Evolutionary conservation across 1,139 yeast species (phyloP).

Genomic region (Debaryomyces subglobosus): DNA sequence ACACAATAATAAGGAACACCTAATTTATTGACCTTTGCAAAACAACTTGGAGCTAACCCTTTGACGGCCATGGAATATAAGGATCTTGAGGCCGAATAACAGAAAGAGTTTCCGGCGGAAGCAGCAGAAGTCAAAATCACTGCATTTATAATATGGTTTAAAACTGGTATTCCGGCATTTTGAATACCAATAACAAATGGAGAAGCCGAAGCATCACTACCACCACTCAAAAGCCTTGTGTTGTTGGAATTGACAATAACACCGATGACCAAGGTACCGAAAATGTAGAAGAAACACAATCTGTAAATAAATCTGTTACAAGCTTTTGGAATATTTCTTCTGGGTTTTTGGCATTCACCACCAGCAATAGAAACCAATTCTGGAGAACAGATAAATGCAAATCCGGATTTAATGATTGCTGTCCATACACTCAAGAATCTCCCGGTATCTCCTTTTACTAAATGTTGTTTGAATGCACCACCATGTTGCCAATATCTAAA

Average conservation of each 20-base stretch:
- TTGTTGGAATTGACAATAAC: constrained; percentile 43
- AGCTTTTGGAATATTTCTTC: constrained; percentile 51
- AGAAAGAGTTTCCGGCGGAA: constrained; percentile 73
- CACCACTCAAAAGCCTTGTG: constrained; percentile 34
- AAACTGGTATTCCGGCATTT: constrained; percentile 61
- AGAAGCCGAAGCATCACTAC: constrained; percentile 49
- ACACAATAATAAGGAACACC: constrained; percentile 68
- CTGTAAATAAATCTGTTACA: constrained; percentile 50
- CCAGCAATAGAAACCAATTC: constrained; percentile 43
- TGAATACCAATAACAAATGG: constrained; percentile 55
- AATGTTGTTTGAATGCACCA: constrained; percentile 52
- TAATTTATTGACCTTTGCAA: constrained; percentile 57
- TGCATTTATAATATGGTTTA: constrained; percentile 71
- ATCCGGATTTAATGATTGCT: constrained; percentile 43
- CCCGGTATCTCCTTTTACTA: constrained; percentile 63
- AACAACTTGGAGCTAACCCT: constrained; percentile 63
- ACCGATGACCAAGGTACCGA: constrained; percentile 52
- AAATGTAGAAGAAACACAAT: constrained; percentile 49
- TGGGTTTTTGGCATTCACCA: constrained; percentile 49
- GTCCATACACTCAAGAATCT: constrained; percentile 44
- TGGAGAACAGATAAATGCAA: constrained; percentile 45
- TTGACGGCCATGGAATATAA: constrained; percentile 63
- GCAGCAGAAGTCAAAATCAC: constrained; percentile 68
- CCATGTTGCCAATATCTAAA: constrained; percentile 68
- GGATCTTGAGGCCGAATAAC: constrained; percentile 72